These are phyloP conservation scores for Aphanomyces cochlioides DNA, from an alignment of 352 stramenopile species.

Conservation along the genomic window DNA sequence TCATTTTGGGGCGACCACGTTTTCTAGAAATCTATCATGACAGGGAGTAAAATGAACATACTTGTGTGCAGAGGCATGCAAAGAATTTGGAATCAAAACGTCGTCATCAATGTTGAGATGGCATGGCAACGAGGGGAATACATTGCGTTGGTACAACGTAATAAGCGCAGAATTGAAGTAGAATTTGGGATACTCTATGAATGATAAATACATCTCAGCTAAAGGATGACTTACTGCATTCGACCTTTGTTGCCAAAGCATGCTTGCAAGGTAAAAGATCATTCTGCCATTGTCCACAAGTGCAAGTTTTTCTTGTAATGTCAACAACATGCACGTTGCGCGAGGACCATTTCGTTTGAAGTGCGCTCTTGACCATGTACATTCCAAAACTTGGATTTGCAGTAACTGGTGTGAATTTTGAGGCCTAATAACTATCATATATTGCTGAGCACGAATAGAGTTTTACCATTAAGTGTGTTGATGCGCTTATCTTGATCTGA, in stretches of 20 bases:
- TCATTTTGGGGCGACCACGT: neutral
- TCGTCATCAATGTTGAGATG: neutral
- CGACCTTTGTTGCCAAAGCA: neutral
- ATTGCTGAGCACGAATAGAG: neutral
- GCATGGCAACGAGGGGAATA: neutral
- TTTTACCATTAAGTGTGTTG: neutral
- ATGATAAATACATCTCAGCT: neutral
- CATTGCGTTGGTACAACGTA: neutral
- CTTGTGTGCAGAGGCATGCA: neutral
- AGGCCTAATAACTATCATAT: neutral
- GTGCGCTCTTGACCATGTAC: neutral
- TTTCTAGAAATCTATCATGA: neutral
- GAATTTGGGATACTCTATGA: neutral
- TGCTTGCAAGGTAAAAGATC: neutral
- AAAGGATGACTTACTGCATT: neutral
- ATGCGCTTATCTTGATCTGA: neutral
- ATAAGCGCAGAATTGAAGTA: neutral
- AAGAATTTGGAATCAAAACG: neutral
- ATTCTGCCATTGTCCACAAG: neutral
- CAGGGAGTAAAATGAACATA: too few species aligned
- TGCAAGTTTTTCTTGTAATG: neutral
- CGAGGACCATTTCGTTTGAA: neutral
- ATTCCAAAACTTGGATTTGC: neutral
- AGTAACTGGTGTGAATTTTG: neutral
- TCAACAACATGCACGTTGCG: neutral